Evolutionary conservation across 306 rosid genomes (phyloP).

Genomic region (Crataegus laevigata): DNA sequence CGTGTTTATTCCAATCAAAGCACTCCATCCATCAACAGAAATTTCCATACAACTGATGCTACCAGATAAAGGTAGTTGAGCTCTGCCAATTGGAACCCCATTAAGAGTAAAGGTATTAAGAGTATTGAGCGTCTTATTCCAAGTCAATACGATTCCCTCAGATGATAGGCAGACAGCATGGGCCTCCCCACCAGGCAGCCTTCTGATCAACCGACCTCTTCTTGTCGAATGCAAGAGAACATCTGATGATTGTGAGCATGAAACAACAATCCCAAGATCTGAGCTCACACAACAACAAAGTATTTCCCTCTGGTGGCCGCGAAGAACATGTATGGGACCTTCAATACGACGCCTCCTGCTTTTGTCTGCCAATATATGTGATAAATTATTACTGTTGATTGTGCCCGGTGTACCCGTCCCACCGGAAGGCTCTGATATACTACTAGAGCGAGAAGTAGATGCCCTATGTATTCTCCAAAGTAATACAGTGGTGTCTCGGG

Average conservation of each 20-base stretch:
- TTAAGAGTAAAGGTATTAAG: conserved; percentile 76
- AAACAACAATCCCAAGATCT: conserved; percentile 84
- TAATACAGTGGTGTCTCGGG: conserved; percentile 71
- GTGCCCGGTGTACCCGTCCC: conserved; percentile 38
- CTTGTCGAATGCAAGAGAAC: conserved; percentile 78
- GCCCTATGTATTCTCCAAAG: conserved; percentile 83
- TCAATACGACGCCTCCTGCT: conserved; percentile 59
- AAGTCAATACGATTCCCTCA: conserved; percentile 72
- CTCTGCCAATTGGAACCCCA: conserved; percentile 59
- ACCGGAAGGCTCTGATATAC: conserved; percentile 40
- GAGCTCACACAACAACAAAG: conserved; percentile 83
- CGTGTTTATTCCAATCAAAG: conserved; percentile 66
- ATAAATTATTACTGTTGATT: conserved; percentile 41
- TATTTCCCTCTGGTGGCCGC: conserved; percentile 82
- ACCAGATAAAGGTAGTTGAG: conserved; percentile 50
- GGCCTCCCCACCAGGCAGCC: conserved; percentile 77
- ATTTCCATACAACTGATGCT: conserved; percentile 82
- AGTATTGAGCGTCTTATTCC: conserved; percentile 62
- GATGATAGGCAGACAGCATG: conserved; percentile 73
- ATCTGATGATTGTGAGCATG: conserved; percentile 73
- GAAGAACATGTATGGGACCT: conserved; percentile 83
- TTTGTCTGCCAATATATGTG: conserved; percentile 50
- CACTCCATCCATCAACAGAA: conserved; percentile 76
- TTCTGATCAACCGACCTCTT: conserved; percentile 72
- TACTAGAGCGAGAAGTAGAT: conserved; percentile 44